Percentiles rank a stretch among this genome's conserved stretches.
Conservation (phyloP, 2,329 filamentous ascomycete genomes). For the Arthrobotrys conoides region DNA sequence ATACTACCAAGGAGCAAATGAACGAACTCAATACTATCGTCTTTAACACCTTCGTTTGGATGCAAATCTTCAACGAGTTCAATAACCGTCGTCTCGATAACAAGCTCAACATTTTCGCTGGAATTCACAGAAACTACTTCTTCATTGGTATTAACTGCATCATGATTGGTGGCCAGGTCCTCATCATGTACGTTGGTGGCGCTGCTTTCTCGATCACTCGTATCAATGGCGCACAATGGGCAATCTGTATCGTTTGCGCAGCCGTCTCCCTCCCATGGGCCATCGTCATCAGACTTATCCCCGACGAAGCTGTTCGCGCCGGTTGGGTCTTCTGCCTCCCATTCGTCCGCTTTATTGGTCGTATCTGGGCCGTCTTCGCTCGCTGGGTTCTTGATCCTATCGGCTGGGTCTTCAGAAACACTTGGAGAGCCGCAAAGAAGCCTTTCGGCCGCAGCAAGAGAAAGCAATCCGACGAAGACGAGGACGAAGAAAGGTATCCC, state of each 20-base stretch:
- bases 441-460: constrained; percentile 56
- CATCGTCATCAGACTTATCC: constrained; percentile 83
- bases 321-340: constrained; percentile 69
- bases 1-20: constrained; percentile 69
- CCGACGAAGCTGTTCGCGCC: constrained; percentile 76
- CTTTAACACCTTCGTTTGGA: constrained; percentile 99
- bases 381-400: constrained; percentile 56
- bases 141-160: constrained; percentile 87
- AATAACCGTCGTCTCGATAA: constrained; percentile 94
- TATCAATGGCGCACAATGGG: constrained; percentile 85
- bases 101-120: constrained; percentile 94
- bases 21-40: constrained; percentile 81
- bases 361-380: constrained; percentile 52
- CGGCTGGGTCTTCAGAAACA: constrained; percentile 54
- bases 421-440: constrained; percentile 57
- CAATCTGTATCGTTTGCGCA: constrained; percentile 85
- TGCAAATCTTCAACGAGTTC: constrained; percentile 99
- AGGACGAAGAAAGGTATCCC: constrained; percentile 20
- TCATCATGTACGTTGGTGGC: constrained; percentile 91
- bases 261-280: constrained; percentile 88
- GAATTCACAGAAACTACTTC: constrained; percentile 85
- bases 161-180: constrained; percentile 89
- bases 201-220: constrained; percentile 81
- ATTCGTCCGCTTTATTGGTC: constrained; percentile 69
- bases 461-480: constrained; percentile 34